Evolutionary conservation across 116 monocot species (phyloP).

Genomic region (Thalassia testudinum): DNA sequence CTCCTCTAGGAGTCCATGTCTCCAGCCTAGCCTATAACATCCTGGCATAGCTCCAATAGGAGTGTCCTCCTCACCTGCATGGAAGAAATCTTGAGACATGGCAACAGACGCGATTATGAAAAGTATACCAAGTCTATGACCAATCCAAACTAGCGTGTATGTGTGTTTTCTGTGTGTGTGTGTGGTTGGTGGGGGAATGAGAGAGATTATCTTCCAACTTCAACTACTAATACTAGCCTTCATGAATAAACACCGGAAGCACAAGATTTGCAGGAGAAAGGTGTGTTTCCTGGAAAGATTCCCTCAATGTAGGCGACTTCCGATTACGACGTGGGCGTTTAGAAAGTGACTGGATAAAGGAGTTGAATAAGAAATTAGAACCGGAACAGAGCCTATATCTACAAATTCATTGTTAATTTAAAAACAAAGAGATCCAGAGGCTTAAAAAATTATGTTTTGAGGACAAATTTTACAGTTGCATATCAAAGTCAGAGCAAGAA

Average conservation of each 20-base stretch:
- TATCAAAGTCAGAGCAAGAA: neutral
- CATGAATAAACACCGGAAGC: slow-evolving; percentile 93
- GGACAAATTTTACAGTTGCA: neutral
- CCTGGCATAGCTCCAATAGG: slow-evolving; percentile 99
- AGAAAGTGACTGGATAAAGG: slow-evolving; percentile 28
- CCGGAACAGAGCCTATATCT: neutral
- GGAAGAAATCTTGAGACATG: neutral
- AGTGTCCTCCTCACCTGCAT: slow-evolving; percentile 71
- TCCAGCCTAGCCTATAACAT: slow-evolving; percentile 90
- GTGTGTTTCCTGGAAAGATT: slow-evolving; percentile 75
- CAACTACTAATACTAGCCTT: slow-evolving; percentile 32
- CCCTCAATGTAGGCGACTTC: slow-evolving; percentile 55
- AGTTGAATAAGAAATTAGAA: neutral
- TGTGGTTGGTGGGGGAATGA: no score
- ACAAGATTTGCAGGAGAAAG: slow-evolving; percentile 81
- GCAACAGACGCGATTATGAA: neutral
- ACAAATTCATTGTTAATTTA: neutral
- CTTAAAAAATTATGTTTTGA: neutral
- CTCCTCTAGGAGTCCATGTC: slow-evolving; percentile 91
- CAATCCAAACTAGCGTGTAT: neutral
- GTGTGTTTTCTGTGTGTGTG: no score
- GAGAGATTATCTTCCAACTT: no score
- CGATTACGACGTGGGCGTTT: slow-evolving; percentile 87
- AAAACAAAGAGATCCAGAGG: neutral
- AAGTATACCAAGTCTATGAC: neutral